Percentiles rank a stretch among this genome's conserved stretches.
Evolutionary conservation across 495 filamentous ascomycete species (phyloP).

Genomic region (Hypoxylon trugodes): DNA sequence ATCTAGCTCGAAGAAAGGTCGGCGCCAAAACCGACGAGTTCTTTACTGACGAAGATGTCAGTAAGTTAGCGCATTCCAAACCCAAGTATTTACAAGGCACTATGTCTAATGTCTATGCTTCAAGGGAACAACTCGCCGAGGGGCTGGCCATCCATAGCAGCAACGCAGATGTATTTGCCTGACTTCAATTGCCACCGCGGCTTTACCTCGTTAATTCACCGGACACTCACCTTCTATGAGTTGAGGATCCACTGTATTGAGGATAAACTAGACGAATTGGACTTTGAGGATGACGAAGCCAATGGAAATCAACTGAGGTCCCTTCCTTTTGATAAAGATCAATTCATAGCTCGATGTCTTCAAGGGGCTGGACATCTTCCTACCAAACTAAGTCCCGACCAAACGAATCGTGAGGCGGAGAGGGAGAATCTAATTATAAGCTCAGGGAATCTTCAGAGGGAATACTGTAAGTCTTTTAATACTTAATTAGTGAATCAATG

Average conservation of each 20-base stretch:
- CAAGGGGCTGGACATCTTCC: conserved; percentile 18
- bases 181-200: conserved; percentile 6
- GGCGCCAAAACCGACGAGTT: conserved; percentile 13
- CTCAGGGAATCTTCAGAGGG: not conserved
- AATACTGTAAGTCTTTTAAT: conserved; percentile 13
- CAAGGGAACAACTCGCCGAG: conserved; percentile 11
- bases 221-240: conserved; percentile 12
- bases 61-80: conserved; percentile 6
- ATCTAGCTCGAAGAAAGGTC: conserved; percentile 5
- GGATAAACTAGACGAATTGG: conserved; percentile 21
- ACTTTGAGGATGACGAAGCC: conserved; percentile 11
- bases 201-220: conserved; percentile 2
- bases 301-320: not conserved
- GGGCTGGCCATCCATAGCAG: conserved; percentile 19
- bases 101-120: not conserved
- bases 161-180: conserved; percentile 5
- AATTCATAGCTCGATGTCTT: conserved; percentile 16
- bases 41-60: conserved; percentile 29
- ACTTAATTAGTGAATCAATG: too few species aligned
- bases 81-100: too few species aligned
- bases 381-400: not conserved
- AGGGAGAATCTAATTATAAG: conserved; percentile 11
- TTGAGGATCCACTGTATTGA: conserved; percentile 18
- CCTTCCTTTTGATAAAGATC: conserved; percentile 13
- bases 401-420: not conserved